These are phyloP conservation scores for Nannizziopsis arthrosporioides DNA, from an alignment of 2,329 filamentous ascomycete genomes.

Conservation along the genomic window DNA sequence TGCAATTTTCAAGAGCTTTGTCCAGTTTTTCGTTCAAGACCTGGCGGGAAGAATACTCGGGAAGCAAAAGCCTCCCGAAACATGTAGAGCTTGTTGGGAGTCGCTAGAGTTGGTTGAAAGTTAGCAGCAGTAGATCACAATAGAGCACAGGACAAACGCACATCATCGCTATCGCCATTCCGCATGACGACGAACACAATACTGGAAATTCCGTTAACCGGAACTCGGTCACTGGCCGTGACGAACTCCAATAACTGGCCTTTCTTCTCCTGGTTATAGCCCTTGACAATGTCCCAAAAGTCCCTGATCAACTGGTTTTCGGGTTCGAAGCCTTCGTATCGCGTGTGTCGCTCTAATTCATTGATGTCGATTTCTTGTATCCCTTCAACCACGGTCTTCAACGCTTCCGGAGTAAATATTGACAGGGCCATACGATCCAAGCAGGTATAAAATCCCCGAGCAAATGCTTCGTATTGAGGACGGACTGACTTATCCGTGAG, in stretches of 20 bases:
- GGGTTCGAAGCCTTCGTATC: slow-evolving; percentile 66
- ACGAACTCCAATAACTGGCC: slow-evolving; percentile 80
- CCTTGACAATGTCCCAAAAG: slow-evolving; percentile 77
- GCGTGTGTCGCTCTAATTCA: slow-evolving; percentile 57
- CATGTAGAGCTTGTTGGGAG: slow-evolving; percentile 87
- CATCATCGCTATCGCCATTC: slow-evolving; percentile 53
- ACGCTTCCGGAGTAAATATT: slow-evolving; percentile 56
- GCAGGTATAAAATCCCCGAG: slow-evolving; percentile 65
- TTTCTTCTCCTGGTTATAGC: slow-evolving; percentile 51
- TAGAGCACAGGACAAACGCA: slow-evolving; percentile 18
- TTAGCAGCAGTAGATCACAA: neutral
- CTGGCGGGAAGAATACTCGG: slow-evolving; percentile 63
- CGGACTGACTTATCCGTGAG: slow-evolving; percentile 65
- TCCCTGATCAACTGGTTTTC: slow-evolving; percentile 57
- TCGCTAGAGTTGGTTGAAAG: slow-evolving; percentile 20
- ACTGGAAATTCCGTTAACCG: slow-evolving; percentile 71
- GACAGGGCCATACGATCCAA: slow-evolving; percentile 58
- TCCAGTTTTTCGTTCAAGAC: slow-evolving; percentile 61
- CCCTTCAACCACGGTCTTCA: slow-evolving; percentile 75
- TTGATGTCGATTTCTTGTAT: slow-evolving; percentile 65
- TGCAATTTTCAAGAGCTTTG: slow-evolving; percentile 78
- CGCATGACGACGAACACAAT: slow-evolving; percentile 74
- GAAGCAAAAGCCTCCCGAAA: slow-evolving; percentile 76
- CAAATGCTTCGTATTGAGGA: slow-evolving; percentile 69
- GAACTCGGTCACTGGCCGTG: slow-evolving; percentile 80